Base-by-base conservation (phyloP, 192 early-diverging fungal species). In the Coemansia sp. region DNA sequence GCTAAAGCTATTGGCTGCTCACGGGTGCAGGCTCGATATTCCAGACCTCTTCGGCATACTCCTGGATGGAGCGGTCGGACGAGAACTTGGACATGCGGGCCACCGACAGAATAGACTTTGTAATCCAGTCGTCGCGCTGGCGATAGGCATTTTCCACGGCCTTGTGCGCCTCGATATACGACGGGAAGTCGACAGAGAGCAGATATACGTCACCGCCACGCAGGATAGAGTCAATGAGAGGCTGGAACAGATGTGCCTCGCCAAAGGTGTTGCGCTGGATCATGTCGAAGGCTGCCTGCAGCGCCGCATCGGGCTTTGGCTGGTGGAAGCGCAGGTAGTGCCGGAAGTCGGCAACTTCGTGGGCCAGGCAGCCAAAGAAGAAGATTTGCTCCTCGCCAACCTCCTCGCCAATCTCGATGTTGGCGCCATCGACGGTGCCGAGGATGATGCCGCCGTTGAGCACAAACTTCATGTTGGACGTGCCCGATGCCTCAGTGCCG, bases 401-500 rank as follows among this genome's bases (percentile, higher is more conserved):
- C 68, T 97, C 93, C 62, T 98, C 93, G 58, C 87, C 83, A 76
- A 98, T 98, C 69, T 98, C 96, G 80, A 98, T 93, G 78, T 98
- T 98, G 56, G 96, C 96, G 49, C 94, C 95, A 55, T 99, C 95
- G 26, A 99, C 86, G 1, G 94, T 99, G 55, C 96, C 96, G 31
- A 99, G 82, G 68, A 99, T 99, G 50, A 97, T 74, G 56, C 96
- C 96, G 56, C 96, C 94, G 74, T 99, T 99, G 39, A 99, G 75
- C 41, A 97, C 94, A 83, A 99, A 99, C 83, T 99, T 98, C 94
- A 99, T 99, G 83, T 99, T 99, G 15, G 94, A 96, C 8, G 96
- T 99, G 44, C 96, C 96, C 15, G 94, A 96, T 15, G 94, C 96
- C 76, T 99, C 96, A 10, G 94, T 99, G 54, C 96, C 96, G 14